These are phyloP conservation scores for Alternaria dauci DNA, from an alignment of 2,329 filamentous ascomycete genomes.

Conservation along the genomic window DNA sequence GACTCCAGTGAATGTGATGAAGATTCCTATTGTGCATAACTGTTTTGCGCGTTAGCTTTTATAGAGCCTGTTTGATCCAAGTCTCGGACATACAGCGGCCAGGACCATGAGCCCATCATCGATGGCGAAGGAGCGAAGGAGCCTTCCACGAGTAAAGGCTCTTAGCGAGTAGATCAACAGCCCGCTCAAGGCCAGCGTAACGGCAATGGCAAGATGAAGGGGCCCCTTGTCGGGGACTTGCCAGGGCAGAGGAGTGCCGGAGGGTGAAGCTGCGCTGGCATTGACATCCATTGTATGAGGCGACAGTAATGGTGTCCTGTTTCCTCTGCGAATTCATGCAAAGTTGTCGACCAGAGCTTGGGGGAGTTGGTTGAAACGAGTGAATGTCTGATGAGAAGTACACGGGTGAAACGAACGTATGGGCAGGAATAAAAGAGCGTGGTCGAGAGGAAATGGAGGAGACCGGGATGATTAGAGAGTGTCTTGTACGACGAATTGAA, in stretches of 20 bases:
- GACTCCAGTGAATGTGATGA: slow-evolving; percentile 17
- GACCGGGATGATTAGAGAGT: slow-evolving; percentile 9
- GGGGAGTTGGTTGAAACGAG: slow-evolving; percentile 2
- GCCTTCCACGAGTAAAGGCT: slow-evolving; percentile 55
- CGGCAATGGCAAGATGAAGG: slow-evolving; percentile 53
- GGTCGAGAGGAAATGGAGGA: slow-evolving; percentile 9
- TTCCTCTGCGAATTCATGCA: slow-evolving; percentile 3
- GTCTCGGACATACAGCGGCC: slow-evolving; percentile 45
- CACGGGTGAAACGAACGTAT: slow-evolving; percentile 12
- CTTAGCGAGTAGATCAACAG: slow-evolving; percentile 53
- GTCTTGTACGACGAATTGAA: slow-evolving; percentile 13
- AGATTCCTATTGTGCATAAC: slow-evolving; percentile 11
- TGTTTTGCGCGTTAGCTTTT: not conserved
- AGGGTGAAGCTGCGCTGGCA: slow-evolving; percentile 21
- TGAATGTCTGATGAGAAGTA: slow-evolving; percentile 4
- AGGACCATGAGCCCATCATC: slow-evolving; percentile 59
- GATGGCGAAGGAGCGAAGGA: slow-evolving; percentile 58
- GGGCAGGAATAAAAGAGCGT: slow-evolving; percentile 11
- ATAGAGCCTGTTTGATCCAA: not conserved
- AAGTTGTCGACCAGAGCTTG: slow-evolving; percentile 2
- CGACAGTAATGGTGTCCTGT: slow-evolving; percentile 24
- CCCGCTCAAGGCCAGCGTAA: slow-evolving; percentile 53
- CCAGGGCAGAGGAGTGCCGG: slow-evolving; percentile 18
- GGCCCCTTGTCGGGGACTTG: slow-evolving; percentile 41
- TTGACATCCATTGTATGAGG: slow-evolving; percentile 31